Base-by-base conservation (phyloP, 495 filamentous ascomycete species). In the Arthonia radiata region DNA sequence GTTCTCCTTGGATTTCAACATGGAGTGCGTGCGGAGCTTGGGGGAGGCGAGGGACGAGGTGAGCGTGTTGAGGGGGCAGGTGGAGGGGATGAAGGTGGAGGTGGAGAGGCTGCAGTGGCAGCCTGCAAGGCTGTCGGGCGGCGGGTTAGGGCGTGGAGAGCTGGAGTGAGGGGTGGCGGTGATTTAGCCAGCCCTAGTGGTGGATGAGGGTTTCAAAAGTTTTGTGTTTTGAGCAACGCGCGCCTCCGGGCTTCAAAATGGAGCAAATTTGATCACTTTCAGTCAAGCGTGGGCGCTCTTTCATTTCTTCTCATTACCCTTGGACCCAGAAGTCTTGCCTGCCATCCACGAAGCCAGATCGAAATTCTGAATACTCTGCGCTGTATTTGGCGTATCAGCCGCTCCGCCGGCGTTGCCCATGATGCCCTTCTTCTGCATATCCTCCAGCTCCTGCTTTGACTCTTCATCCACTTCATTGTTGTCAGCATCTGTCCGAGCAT, bases 321-420 rank as follows among this genome's bases (percentile, higher is more conserved):
- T n/a, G n/a, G n/a, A n/a, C n/a, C n/a, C n/a, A n/a, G n/a, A n/a
- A n/a, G n/a, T n/a, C n/a, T n/a, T n/a, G n/a, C n/a, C n/a, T n/a
- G 80, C 77, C 56, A 92, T 63, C 64, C 71, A 89, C 2, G 70
- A 67, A 2, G 81, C 81, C 43, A 89, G 57, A 45, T 92, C 81
- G 40, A 92, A 92, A 37, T 71, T 70, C 37, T 67, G 65, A 7
- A 22, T 22, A 22, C 7, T 11, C 11, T 22, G 19, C 19, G 19
- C 19, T 7, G 19, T 23, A 73, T 41, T 11, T 57, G 53, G 29
- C 54, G 62, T 9, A 18, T 21, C 0, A 1, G 47, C 54, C 31
- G 23, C 34, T 0, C 50, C 49, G 18, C 47, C 53, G 13, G 39
- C 45, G 17, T 49, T 48, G 8, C 57, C 56, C 34, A 82, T 54